phyloP scores from a whole-genome alignment of 495 filamentous ascomycete species.

The Aspergillus biplanus region DNA sequence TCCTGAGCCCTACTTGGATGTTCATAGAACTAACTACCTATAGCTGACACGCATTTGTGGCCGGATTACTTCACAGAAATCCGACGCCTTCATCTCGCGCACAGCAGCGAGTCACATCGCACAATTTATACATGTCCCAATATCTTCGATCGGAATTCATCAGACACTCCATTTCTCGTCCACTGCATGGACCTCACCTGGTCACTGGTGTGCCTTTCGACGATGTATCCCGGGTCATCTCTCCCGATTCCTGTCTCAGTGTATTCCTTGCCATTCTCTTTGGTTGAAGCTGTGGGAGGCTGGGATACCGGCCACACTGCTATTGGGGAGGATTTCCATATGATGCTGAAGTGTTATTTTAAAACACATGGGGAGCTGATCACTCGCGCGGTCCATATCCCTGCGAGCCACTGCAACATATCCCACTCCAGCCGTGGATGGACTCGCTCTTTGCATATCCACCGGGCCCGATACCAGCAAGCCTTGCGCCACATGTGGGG shows the following conservation, averaged over 20 bases:
- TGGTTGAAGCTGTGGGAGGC: conserved; percentile 54
- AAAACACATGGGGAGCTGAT: conserved; percentile 65
- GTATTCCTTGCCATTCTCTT: background rate
- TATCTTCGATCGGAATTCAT: background rate
- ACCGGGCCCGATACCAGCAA: background rate
- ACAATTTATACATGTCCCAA: background rate
- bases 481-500: background rate
- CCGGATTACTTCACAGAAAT: background rate
- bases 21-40: background rate
- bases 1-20: no score
- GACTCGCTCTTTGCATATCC: conserved; percentile 56
- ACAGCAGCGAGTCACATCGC: background rate
- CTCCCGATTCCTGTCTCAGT: background rate
- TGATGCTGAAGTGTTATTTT: conserved; percentile 76
- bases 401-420: conserved; percentile 70
- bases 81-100: background rate
- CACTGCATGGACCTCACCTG: background rate
- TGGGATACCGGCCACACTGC: conserved; percentile 69
- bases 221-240: background rate
- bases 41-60: background rate
- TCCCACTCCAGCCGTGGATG: conserved; percentile 50
- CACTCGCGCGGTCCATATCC: conserved; percentile 53
- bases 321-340: conserved; percentile 75
- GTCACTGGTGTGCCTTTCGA: background rate
- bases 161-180: background rate